Evolutionary conservation across 2,329 filamentous ascomycete genomes (phyloP).

Genomic region (Aspergillus alliaceus): DNA sequence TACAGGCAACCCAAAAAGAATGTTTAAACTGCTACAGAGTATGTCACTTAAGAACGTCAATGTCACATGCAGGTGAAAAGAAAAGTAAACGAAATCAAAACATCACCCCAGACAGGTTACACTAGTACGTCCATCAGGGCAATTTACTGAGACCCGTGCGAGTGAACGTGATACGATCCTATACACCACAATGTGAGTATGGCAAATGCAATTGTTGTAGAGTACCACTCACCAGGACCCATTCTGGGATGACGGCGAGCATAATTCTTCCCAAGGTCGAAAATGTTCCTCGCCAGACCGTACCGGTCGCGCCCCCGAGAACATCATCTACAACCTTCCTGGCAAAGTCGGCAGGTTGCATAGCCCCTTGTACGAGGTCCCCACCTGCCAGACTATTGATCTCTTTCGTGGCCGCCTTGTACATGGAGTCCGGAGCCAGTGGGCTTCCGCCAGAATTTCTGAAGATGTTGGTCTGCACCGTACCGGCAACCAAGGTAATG

Average conservation of each 20-base stretch:
- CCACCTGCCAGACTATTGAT: conserved; percentile 3
- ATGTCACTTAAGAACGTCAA: too few species aligned
- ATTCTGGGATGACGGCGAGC: conserved; percentile 8
- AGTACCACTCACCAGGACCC: conserved; percentile 15
- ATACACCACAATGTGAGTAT: background rate
- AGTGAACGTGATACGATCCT: background rate
- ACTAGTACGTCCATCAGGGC: background rate
- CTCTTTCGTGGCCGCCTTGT: conserved; percentile 11
- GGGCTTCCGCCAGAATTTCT: background rate
- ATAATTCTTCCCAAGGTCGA: conserved; percentile 11
- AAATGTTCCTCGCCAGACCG: conserved; percentile 20
- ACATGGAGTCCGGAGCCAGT: conserved; percentile 20
- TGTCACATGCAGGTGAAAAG: too few species aligned
- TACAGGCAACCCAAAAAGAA: too few species aligned
- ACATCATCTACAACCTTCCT: conserved; percentile 23
- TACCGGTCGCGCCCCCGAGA: conserved; percentile 19
- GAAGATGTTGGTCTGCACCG: conserved; percentile 20
- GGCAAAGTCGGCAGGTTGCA: conserved; percentile 15
- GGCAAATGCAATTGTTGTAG: background rate
- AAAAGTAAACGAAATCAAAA: background rate
- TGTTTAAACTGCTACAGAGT: too few species aligned
- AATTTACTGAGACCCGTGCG: background rate
- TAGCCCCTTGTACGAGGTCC: conserved; percentile 1
- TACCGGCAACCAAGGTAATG: conserved; percentile 19
- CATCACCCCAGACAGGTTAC: background rate